phyloP scores from a whole-genome alignment of 225 moss, liverwort and hornwort genomes.

The Sphagnum contortum region DNA sequence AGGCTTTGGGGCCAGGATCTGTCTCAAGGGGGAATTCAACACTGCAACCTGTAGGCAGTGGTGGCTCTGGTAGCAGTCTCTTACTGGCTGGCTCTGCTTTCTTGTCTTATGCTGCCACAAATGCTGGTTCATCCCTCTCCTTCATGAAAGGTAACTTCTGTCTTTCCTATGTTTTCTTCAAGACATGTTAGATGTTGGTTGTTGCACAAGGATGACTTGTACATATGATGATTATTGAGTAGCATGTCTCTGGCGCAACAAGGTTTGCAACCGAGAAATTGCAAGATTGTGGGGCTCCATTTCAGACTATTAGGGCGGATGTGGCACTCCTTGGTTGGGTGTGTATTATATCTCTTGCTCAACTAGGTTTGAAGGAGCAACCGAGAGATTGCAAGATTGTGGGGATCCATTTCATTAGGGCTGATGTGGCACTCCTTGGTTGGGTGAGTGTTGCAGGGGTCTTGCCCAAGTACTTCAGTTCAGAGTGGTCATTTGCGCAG shows the following conservation, averaged over 20 bases:
- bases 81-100: conserved; percentile 43
- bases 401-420: neutral
- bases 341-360: neutral
- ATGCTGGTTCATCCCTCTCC: conserved; percentile 55
- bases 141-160: conserved; percentile 50
- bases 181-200: too few species aligned
- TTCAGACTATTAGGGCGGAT: neutral
- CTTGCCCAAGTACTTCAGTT: conserved; percentile 60
- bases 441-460: conserved; percentile 30
- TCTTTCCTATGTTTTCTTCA: neutral
- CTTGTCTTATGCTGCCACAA: conserved; percentile 37
- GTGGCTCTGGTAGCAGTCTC: conserved; percentile 33
- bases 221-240: neutral
- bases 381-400: neutral
- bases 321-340: too few species aligned
- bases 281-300: neutral
- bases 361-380: too few species aligned
- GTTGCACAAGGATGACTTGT: neutral
- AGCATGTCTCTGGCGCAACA: neutral
- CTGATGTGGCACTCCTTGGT: neutral
- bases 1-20: conserved; percentile 3
- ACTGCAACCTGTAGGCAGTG: neutral
- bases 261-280: neutral
- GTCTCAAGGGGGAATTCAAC: conserved; percentile 6
- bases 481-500: conserved; percentile 59